Base-by-base conservation (phyloP, 106 monocot genomes). In the Dendrobium catenatum region DNA sequence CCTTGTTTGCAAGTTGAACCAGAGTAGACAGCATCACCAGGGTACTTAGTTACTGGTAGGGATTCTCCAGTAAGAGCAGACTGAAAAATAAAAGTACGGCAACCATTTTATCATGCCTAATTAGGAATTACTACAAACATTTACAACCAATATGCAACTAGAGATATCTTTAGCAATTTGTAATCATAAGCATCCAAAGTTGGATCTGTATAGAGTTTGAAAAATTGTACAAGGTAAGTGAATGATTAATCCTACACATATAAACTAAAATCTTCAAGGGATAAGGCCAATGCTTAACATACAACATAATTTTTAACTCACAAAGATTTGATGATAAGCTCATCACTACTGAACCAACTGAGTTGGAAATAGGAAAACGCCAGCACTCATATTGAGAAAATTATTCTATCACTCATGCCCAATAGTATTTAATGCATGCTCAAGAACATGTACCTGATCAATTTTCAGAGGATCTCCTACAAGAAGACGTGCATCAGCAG, bases 1-100 rank as follows among this genome's bases (percentile, higher is more conserved):
- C 89, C 89, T 86, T 89, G 89, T 79, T 89, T 89, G 81, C 89
- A 89, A 20, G 89, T 89, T 79, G 89, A 89, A 66, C 89, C 89
- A 0, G 89, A 89, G 84, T 89, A 89, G 33, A 89, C 84, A 37
- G 85, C 88, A 81, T 83, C 80, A 59, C 88, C 88, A 55, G 88
- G 81, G 48, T 85, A 42, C 78, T 88, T 88, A 15, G 88, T 88
- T 59, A 83, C 88, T 17, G 88, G 85, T 10, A 88, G 82, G 47
- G 88, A 88, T 83, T 88, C 88, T 73, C 88, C 88, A 19, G 88
- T 89, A 67, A 89, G 89, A 68, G 89, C 85, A 81, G 89, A 83
- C 89, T 89, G 85, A 43, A 74, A 74, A 19, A 74, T 19, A 74
- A 19, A 20, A 42, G 43, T 74, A 6, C 20, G 70, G 8, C 43